Evolutionary conservation across 2,329 filamentous ascomycete species (phyloP).

Genomic region (Ilyonectria robusta): DNA sequence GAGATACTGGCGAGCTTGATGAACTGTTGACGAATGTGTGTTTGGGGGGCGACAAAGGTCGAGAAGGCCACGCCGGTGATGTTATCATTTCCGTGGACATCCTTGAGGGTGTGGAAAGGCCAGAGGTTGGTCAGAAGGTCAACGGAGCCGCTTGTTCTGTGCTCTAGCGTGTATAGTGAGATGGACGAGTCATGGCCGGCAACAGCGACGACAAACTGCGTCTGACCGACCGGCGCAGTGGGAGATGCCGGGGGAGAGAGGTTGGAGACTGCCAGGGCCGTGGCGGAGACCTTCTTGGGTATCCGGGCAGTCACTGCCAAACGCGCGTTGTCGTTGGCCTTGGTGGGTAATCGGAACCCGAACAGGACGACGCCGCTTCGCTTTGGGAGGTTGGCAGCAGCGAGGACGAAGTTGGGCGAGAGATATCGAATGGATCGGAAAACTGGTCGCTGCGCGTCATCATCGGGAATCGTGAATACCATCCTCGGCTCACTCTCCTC

Average conservation of each 20-base stretch:
- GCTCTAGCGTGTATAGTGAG: constrained; percentile 83
- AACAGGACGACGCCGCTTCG: constrained; percentile 70
- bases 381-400: constrained; percentile 71
- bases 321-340: constrained; percentile 56
- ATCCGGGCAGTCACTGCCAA: constrained; percentile 70
- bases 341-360: constrained; percentile 67
- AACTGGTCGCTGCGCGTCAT: constrained; percentile 62
- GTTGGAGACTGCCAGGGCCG: constrained; percentile 82
- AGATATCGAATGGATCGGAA: constrained; percentile 74
- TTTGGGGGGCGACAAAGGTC: constrained; percentile 68
- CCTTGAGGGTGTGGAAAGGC: constrained; percentile 66
- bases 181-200: constrained; percentile 86
- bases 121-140: constrained; percentile 67
- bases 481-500: constrained; percentile 62
- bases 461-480: constrained; percentile 70
- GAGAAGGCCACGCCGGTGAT: constrained; percentile 74
- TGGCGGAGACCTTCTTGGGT: constrained; percentile 78
- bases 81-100: constrained; percentile 67
- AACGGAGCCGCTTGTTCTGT: constrained; percentile 63
- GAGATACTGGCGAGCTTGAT: constrained; percentile 87
- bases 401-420: constrained; percentile 69
- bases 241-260: constrained; percentile 70
- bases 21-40: constrained; percentile 53
- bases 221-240: constrained; percentile 68
- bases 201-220: constrained; percentile 86